These are phyloP conservation scores for Magnusiomyces ingens DNA, from an alignment of 1,139 yeast species.

Conservation along the genomic window DNA sequence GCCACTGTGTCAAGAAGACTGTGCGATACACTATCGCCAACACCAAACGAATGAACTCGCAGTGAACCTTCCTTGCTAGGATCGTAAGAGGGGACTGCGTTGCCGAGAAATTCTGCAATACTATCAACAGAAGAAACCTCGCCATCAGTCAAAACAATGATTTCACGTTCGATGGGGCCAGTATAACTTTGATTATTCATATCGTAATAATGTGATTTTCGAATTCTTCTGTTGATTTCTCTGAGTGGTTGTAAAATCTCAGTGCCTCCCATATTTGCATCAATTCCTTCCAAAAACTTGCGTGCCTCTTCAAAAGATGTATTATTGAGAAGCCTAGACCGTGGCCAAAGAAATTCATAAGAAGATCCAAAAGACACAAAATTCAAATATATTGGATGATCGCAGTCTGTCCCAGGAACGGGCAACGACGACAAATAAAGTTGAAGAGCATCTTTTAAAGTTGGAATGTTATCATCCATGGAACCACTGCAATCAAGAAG, in stretches of 20 bases:
- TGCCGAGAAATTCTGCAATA: too few species aligned
- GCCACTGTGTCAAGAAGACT: constrained; percentile 9
- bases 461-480: constrained; percentile 5
- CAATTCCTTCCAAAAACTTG: constrained; percentile 1
- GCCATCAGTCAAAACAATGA: constrained; percentile 14
- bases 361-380: constrained; percentile 13
- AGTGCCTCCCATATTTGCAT: constrained; percentile 14
- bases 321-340: constrained; percentile 7
- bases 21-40: constrained; percentile 13
- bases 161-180: constrained; percentile 6
- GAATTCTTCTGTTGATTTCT: too few species aligned
- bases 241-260: constrained; percentile 8
- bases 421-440: constrained; percentile 11
- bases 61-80: too few species aligned
- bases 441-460: constrained; percentile 9
- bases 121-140: too few species aligned
- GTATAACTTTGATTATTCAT: neutral
- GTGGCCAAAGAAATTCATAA: constrained; percentile 6
- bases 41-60: constrained; percentile 10
- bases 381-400: constrained; percentile 4
- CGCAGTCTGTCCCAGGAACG: neutral
- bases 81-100: too few species aligned
- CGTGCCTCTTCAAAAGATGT: constrained; percentile 5
- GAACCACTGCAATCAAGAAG: constrained; percentile 14
- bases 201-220: too few species aligned